Percentiles rank a stretch among this genome's conserved stretches.
phyloP scores from a whole-genome alignment of 75 land plant species.

The Isoetes taiwanensis region DNA sequence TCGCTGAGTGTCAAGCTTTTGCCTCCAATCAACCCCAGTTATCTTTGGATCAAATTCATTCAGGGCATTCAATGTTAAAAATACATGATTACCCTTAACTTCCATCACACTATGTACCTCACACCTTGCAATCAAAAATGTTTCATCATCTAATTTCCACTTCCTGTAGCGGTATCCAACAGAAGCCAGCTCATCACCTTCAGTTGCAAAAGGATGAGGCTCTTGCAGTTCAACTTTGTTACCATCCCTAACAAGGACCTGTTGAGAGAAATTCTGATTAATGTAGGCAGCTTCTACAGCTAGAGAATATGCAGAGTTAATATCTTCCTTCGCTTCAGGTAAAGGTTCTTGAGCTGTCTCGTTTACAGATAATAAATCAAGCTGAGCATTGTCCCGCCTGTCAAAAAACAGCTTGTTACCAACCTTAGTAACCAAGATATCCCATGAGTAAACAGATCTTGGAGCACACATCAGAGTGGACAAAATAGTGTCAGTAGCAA shows the following conservation, averaged over 20 bases:
- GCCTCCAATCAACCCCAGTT: constrained; percentile 95
- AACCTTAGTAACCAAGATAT: constrained; percentile 79
- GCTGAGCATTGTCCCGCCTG: constrained; percentile 81
- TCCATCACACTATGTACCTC: constrained; percentile 84
- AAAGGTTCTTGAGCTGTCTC: constrained; percentile 49
- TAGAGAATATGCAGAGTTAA: constrained; percentile 75
- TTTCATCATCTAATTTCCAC: constrained; percentile 88
- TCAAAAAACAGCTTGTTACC: constrained; percentile 97
- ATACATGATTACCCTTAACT: constrained; percentile 45
- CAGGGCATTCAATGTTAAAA: constrained; percentile 74
- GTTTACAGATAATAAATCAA: constrained; percentile 66
- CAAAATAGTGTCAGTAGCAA: constrained; percentile 89
- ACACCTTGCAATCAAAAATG: constrained; percentile 66
- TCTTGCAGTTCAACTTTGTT: constrained; percentile 80
- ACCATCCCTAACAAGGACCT: constrained; percentile 39
- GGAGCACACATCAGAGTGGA: constrained; percentile 90
- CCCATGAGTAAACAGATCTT: constrained; percentile 89
- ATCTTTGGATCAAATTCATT: constrained; percentile 93
- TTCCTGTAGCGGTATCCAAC: constrained; percentile 81
- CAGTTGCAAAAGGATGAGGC: constrained; percentile 81
- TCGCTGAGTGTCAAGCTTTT: constrained; percentile 92
- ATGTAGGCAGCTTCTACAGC: constrained; percentile 87
- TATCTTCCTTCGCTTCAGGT: constrained; percentile 91
- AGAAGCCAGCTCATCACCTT: constrained; percentile 85
- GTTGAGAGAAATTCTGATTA: constrained; percentile 98